Conservation (phyloP, 768 basidiomycete genomes). For the Termitomyces sp. region DNA sequence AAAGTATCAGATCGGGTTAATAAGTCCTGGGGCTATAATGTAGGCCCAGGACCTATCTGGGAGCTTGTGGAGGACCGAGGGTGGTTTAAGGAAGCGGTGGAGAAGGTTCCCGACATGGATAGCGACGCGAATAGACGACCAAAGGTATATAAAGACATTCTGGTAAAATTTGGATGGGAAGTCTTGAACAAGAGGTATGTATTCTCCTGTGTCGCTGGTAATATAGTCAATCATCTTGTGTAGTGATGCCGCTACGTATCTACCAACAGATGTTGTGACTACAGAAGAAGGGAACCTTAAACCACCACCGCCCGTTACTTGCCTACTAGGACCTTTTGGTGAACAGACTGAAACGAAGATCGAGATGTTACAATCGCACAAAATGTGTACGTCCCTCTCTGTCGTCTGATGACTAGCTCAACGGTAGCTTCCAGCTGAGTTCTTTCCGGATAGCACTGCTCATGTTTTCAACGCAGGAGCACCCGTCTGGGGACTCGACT, state of each 20-base stretch:
- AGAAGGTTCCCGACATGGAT: slow-evolving; percentile 26
- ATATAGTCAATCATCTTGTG: background rate
- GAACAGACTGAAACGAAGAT: slow-evolving; percentile 46
- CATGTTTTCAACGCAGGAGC: slow-evolving; percentile 84
- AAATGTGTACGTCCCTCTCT: slow-evolving; percentile 47
- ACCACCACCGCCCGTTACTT: slow-evolving; percentile 51
- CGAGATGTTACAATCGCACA: slow-evolving; percentile 48
- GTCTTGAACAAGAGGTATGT: slow-evolving; percentile 47
- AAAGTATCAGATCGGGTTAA: slow-evolving; percentile 52
- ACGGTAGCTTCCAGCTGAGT: slow-evolving; percentile 40
- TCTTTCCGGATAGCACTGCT: slow-evolving; percentile 51
- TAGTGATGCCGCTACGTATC: slow-evolving; percentile 54
- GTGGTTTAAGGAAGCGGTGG: slow-evolving; percentile 65
- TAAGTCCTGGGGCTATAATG: slow-evolving; percentile 70
- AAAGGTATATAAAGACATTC: slow-evolving; percentile 45
- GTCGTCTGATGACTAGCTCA: background rate
- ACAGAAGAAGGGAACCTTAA: slow-evolving; percentile 46
- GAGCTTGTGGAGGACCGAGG: slow-evolving; percentile 72
- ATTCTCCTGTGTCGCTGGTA: background rate
- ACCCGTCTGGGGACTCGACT: slow-evolving; percentile 88
- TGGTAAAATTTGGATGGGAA: slow-evolving; percentile 39
- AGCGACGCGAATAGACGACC: slow-evolving; percentile 53
- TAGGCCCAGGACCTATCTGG: slow-evolving; percentile 76
- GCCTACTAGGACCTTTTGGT: slow-evolving; percentile 62
- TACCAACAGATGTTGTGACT: slow-evolving; percentile 50